Evolutionary conservation across 805 yeast genomes (phyloP).

Genomic region (Candida orba): DNA sequence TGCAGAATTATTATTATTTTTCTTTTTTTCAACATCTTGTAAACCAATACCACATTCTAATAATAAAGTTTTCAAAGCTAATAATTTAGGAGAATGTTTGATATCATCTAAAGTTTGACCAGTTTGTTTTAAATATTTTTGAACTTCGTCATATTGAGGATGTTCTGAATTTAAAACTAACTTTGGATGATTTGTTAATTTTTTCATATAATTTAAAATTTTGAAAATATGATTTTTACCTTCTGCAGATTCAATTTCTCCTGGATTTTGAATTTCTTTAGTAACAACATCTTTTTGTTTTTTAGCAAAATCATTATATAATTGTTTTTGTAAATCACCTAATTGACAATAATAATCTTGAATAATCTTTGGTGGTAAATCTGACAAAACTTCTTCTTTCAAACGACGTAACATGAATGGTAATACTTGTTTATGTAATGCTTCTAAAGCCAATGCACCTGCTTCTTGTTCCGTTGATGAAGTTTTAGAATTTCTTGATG

Average conservation of each 20-base stretch:
- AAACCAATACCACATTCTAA: conserved; percentile 83
- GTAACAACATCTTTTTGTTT: conserved; percentile 72
- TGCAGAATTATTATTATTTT: conserved; percentile 23
- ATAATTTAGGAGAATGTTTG: conserved; percentile 83
- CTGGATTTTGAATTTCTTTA: conserved; percentile 47
- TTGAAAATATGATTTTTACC: conserved; percentile 92
- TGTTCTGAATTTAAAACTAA: conserved; percentile 76
- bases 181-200: conserved; percentile 94
- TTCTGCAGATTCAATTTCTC: conserved; percentile 44
- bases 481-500: conserved; percentile 82
- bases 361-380: conserved; percentile 95
- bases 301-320: conserved; percentile 83
- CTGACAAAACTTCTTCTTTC: conserved; percentile 93
- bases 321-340: conserved; percentile 79
- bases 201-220: conserved; percentile 94
- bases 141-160: conserved; percentile 73
- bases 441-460: conserved; percentile 93
- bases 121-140: conserved; percentile 47
- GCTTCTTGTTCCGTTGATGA: conserved; percentile 92
- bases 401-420: conserved; percentile 95
- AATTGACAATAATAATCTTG: conserved; percentile 97
- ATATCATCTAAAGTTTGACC: conserved; percentile 61
- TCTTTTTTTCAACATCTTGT: conserved; percentile 30
- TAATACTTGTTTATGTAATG: conserved; percentile 90
- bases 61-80: conserved; percentile 72